Conservation (phyloP, 768 basidiomycete genomes). For the Porphyrellus cyaneotinctus region DNA sequence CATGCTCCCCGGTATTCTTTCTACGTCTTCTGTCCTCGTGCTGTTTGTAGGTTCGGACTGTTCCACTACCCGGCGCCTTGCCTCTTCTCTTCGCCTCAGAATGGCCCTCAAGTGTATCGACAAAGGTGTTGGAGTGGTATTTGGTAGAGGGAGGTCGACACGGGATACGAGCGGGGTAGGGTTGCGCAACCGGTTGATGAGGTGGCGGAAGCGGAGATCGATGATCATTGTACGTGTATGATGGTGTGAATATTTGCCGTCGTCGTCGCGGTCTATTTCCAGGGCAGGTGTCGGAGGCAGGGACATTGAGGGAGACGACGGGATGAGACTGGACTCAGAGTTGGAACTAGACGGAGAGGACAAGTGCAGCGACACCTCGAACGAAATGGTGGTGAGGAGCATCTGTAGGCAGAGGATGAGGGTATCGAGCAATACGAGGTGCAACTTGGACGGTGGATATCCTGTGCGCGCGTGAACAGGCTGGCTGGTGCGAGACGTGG, state of each 20-base stretch:
- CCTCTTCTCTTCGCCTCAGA: constrained; percentile 45
- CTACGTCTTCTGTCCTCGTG: constrained; percentile 38
- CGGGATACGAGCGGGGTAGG: constrained; percentile 41
- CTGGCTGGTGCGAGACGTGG: not conserved
- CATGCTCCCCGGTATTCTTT: constrained; percentile 33
- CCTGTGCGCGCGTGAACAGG: constrained; percentile 34
- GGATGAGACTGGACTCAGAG: constrained; percentile 37
- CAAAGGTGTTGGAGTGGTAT: constrained; percentile 53
- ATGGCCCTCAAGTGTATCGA: constrained; percentile 48
- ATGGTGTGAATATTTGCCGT: constrained; percentile 20
- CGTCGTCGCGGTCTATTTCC: constrained; percentile 19
- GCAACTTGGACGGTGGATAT: constrained; percentile 58
- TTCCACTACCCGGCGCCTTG: constrained; percentile 33
- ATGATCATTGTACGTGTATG: constrained; percentile 47
- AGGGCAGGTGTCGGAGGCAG: constrained; percentile 23
- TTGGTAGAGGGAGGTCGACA: constrained; percentile 51
- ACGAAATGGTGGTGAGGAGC: constrained; percentile 62
- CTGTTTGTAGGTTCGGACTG: constrained; percentile 23
- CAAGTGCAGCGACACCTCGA: constrained; percentile 48
- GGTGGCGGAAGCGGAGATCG: constrained; percentile 54
- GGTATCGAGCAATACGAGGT: constrained; percentile 64
- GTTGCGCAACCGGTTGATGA: constrained; percentile 55
- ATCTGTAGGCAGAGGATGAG: constrained; percentile 65
- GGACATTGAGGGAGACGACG: constrained; percentile 23
- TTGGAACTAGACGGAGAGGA: constrained; percentile 39